Conservation (phyloP, 2,329 filamentous ascomycete species). For the Verticillium isaacii region DNA sequence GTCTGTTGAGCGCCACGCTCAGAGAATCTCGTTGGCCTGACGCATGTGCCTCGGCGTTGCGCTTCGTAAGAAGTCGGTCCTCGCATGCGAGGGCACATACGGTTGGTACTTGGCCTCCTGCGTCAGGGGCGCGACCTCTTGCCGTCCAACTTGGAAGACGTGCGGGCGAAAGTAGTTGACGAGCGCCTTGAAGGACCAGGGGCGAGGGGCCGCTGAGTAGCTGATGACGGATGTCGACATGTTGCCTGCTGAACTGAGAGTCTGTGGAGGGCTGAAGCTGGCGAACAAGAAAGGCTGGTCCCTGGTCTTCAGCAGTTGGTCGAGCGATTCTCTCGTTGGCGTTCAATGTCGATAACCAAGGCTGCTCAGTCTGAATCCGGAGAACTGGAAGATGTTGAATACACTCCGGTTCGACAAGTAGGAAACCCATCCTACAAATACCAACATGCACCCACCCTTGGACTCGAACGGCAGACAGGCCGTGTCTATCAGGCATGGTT, state of each 20-base stretch:
- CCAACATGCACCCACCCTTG: not conserved
- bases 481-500: not conserved
- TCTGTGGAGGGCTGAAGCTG: not conserved
- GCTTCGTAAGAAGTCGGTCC: constrained; percentile 34
- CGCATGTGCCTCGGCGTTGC: constrained; percentile 34
- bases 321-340: not conserved
- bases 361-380: not conserved
- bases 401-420: not conserved
- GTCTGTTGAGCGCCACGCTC: not conserved
- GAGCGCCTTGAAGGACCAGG: not conserved
- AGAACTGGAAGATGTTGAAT: not conserved
- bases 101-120: constrained; percentile 1
- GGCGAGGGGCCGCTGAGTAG: not conserved
- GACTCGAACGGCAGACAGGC: not conserved
- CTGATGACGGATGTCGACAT: not conserved
- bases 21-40: constrained; percentile 23
- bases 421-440: not conserved
- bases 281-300: not conserved
- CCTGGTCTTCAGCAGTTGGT: not conserved
- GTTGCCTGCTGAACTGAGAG: not conserved
- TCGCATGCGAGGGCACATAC: constrained; percentile 33
- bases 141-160: not conserved
- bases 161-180: not conserved
- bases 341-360: not conserved
- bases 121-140: not conserved